Conservation (phyloP, 2,329 filamentous ascomycete species). For the Arthrobotrys sinensis region DNA sequence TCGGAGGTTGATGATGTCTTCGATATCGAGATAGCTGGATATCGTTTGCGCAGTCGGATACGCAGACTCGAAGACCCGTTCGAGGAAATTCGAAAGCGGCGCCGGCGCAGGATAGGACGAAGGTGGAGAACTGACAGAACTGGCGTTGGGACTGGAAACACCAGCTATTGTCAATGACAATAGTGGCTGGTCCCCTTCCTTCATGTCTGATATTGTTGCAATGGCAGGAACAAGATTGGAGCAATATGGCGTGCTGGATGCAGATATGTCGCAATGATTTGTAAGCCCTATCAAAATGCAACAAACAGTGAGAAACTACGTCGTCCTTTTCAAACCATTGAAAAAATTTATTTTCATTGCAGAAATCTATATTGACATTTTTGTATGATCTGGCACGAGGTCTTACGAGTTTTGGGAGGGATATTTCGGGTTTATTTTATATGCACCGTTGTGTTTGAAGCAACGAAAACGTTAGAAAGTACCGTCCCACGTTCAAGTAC, state of each 20-base stretch:
- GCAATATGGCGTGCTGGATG: constrained; percentile 57
- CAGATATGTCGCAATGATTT: constrained; percentile 61
- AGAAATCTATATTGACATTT: constrained; percentile 28
- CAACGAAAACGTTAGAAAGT: constrained; percentile 28
- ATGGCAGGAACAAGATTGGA: constrained; percentile 36
- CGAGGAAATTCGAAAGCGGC: constrained; percentile 41
- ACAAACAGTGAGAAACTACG: constrained; percentile 37
- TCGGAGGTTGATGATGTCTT: constrained; percentile 56
- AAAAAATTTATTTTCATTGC: constrained; percentile 25
- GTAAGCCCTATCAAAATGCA: constrained; percentile 52
- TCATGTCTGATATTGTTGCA: constrained; percentile 41
- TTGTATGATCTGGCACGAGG: constrained; percentile 28
- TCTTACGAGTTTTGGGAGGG: constrained; percentile 31
- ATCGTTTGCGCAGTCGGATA: constrained; percentile 50
- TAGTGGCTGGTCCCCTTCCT: constrained; percentile 37
- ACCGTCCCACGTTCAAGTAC: constrained; percentile 39
- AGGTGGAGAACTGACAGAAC: constrained; percentile 40
- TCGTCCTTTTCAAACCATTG: constrained; percentile 31
- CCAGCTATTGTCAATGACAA: constrained; percentile 53
- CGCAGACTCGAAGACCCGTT: constrained; percentile 47
- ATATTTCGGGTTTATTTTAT: constrained; percentile 46
- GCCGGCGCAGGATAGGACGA: constrained; percentile 24
- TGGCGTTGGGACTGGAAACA: constrained; percentile 42
- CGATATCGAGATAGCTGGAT: constrained; percentile 53
- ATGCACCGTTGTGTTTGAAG: constrained; percentile 36